A percentile compares a stretch with the other conserved stretches of the same genome.
Conservation (phyloP, 139 green algal species). For the Chlorella sp. region DNA sequence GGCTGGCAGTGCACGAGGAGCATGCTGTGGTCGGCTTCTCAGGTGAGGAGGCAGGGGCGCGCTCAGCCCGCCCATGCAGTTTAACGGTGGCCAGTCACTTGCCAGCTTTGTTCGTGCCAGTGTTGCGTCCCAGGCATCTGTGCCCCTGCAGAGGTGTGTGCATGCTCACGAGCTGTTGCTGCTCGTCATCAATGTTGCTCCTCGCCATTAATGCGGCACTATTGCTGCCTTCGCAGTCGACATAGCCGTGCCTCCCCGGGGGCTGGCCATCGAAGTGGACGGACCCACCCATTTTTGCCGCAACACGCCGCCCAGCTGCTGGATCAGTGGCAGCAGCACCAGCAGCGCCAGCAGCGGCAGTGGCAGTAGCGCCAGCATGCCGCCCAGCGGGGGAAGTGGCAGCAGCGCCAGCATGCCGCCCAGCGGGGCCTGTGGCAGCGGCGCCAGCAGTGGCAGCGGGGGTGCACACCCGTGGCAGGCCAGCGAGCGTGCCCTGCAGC, state of each 20-base stretch:
- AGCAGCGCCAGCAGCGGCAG: not conserved
- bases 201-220: no score
- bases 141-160: no score
- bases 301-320: conserved; percentile 5
- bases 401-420: not conserved
- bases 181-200: no score
- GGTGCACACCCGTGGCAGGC: not conserved
- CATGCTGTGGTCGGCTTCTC: not conserved
- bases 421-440: not conserved
- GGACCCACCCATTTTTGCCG: conserved; percentile 39
- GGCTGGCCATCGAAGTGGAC: conserved; percentile 42
- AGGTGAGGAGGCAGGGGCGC: not conserved
- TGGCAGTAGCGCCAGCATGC: not conserved
- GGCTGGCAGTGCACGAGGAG: conserved; percentile 1
- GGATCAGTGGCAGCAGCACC: not conserved
- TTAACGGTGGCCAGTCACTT: not conserved
- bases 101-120: not conserved
- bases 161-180: not conserved
- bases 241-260: not conserved
- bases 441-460: not conserved
- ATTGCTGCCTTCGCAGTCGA: conserved; percentile 5
- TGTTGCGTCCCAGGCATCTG: not conserved
- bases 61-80: not conserved
- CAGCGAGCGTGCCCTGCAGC: not conserved
- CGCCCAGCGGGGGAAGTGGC: not conserved